These are phyloP conservation scores for Lipomyces spencermartinsiae DNA, from an alignment of 805 yeast genomes.

Conservation along the genomic window DNA sequence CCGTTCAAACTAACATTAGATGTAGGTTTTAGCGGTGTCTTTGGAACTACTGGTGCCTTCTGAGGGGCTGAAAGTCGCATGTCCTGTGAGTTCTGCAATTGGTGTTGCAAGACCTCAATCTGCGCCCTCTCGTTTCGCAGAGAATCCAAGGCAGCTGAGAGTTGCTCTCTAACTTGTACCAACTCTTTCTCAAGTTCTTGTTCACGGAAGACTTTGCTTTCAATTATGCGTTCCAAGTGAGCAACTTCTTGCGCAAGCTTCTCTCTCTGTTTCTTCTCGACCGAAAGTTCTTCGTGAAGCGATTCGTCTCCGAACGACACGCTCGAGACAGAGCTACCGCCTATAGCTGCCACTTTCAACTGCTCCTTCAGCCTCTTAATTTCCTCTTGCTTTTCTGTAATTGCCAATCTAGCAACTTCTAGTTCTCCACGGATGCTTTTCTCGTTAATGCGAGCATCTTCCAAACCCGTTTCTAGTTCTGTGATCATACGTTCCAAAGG, in stretches of 20 bases:
- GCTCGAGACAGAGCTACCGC: not conserved
- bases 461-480: slow-evolving; percentile 40
- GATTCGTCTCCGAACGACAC: not conserved
- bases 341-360: not conserved
- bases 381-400: slow-evolving; percentile 38
- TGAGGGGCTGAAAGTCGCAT: slow-evolving; percentile 1
- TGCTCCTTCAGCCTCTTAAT: slow-evolving; percentile 38
- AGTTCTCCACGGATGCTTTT: slow-evolving; percentile 5
- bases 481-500: slow-evolving; percentile 42
- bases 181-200: slow-evolving; percentile 45
- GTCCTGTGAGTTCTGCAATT: slow-evolving; percentile 15
- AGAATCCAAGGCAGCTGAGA: slow-evolving; percentile 23
- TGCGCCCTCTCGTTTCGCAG: slow-evolving; percentile 22
- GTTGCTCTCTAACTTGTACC: slow-evolving; percentile 29
- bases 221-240: slow-evolving; percentile 41
- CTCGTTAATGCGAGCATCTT: slow-evolving; percentile 40
- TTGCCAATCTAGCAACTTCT: slow-evolving; percentile 30
- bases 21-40: slow-evolving; percentile 24
- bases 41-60: slow-evolving; percentile 10
- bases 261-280: slow-evolving; percentile 14
- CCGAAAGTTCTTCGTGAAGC: not conserved
- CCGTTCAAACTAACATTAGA: slow-evolving; percentile 25
- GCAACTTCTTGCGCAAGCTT: slow-evolving; percentile 37
- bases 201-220: slow-evolving; percentile 43
- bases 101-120: slow-evolving; percentile 32